Evolutionary conservation across 495 filamentous ascomycete genomes (phyloP), one percentile per base, ranked within the genome.

Genomic region (Gamarada debralockiae): DNA sequence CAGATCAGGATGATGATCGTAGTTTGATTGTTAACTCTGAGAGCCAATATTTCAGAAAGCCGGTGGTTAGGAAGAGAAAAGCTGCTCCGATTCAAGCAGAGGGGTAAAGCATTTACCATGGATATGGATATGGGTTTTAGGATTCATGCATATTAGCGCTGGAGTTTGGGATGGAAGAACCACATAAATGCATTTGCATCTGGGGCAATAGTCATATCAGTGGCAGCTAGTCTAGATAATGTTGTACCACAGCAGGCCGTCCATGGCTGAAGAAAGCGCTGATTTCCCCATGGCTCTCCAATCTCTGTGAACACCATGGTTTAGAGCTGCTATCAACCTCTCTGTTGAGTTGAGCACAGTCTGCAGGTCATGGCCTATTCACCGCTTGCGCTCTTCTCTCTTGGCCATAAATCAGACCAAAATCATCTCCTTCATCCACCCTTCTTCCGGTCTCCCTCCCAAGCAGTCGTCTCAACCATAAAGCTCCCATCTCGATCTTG

Each of bases 391-490:
- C n/a, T n/a, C n/a, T n/a, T n/a, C n/a, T n/a, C n/a, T n/a, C n/a
- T n/a, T n/a, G n/a, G n/a, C n/a, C n/a, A n/a, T 22, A 34, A 41
- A 13, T 40, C n/a, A 10, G 3, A 5, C 17, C 18, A 13, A 36
- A 15, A 4, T 15, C 29, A 3, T 14, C 15, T 40, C 4, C 14
- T 8, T n/a, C 14, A 29, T 31, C 48, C 23, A 15, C 13, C 64
- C 17, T 55, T 57, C 69, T 64, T 48, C 17, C 15, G 31, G 34
- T 52, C 37, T 23, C 48, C 62, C 58, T 93, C 88, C 86, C 87
- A 92, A 43, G 77, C 71, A 20, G 89, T 95, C 21, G 89, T 95
- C 68, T 96, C 90, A 9, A 91, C 86, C 55, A 77, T 86, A 65
- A 92, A 81, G 15, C 20, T 69, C 14, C 72, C 72, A 8, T 76